Evolutionary conservation across 2,329 filamentous ascomycete genomes (phyloP).

Genomic region (Nemania serpens): DNA sequence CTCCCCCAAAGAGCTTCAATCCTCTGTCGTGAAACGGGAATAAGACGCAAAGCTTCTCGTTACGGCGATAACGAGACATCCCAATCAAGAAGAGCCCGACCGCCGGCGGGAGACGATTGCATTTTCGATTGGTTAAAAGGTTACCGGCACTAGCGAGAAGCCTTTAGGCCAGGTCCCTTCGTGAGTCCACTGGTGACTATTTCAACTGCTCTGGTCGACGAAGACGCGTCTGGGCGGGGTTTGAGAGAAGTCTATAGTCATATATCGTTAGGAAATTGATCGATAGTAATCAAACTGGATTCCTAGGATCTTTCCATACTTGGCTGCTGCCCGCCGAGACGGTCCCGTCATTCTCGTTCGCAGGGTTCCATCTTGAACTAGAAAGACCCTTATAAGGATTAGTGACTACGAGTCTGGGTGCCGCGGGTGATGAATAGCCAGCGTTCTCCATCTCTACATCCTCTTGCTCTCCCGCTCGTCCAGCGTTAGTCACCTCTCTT

Average conservation of each 20-base stretch:
- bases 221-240: neutral
- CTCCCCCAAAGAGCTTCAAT: no score
- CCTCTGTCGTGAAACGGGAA: neutral
- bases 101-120: neutral
- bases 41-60: neutral
- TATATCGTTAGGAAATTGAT: neutral
- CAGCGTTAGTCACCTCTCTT: neutral
- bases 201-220: neutral
- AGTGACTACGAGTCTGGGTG: neutral
- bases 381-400: constrained; percentile 11
- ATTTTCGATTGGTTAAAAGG: neutral
- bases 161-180: constrained; percentile 16
- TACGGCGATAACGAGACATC: neutral
- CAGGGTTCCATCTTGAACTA: constrained; percentile 23
- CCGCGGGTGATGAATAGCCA: neutral
- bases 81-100: neutral
- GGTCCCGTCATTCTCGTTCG: constrained; percentile 1
- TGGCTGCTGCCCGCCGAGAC: neutral
- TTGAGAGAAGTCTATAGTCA: neutral
- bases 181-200: constrained; percentile 12
- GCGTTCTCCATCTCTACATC: constrained; percentile 7
- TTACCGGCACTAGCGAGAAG: constrained; percentile 17
- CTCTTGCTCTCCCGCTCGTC: neutral
- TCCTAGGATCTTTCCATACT: neutral
- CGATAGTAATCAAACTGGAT: neutral